phyloP scores from a whole-genome alignment of 2,329 filamentous ascomycete species.

The Alternaria metachromatica region DNA sequence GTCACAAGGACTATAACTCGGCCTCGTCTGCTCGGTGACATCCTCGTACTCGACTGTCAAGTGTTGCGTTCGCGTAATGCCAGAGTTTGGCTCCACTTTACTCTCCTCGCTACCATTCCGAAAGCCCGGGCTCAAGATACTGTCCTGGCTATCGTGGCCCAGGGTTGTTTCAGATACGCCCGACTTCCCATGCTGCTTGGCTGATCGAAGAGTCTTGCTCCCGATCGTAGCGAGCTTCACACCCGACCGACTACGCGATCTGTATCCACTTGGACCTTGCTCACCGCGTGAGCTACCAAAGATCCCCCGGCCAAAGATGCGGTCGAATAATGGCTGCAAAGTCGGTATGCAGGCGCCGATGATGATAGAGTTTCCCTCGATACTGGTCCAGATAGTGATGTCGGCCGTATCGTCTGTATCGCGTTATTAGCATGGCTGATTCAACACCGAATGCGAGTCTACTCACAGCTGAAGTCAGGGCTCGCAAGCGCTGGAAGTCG shows the following conservation, averaged over 20 bases:
- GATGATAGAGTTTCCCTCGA: constrained; percentile 2
- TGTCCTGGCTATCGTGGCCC: neutral
- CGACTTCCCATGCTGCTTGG: neutral
- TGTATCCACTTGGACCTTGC: neutral
- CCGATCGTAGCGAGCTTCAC: neutral
- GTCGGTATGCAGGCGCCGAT: constrained; percentile 5
- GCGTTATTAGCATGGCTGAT: neutral
- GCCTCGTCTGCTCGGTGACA: neutral
- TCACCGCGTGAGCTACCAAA: neutral
- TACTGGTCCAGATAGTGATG: constrained; percentile 6
- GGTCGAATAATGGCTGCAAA: neutral
- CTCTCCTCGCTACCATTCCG: neutral
- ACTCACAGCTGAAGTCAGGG: neutral
- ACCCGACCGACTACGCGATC: neutral
- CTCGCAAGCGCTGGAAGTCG: neutral
- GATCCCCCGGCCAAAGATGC: neutral
- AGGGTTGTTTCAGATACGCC: neutral
- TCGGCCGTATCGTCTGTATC: neutral
- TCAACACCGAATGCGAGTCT: neutral
- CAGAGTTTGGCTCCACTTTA: neutral
- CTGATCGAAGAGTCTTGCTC: neutral
- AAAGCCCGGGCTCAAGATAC: neutral
- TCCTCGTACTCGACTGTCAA: neutral
- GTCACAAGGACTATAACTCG: neutral
- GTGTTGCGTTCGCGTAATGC: neutral